phyloP scores from a whole-genome alignment of 805 yeast species.

The Pichia rugopelliculosa region DNA sequence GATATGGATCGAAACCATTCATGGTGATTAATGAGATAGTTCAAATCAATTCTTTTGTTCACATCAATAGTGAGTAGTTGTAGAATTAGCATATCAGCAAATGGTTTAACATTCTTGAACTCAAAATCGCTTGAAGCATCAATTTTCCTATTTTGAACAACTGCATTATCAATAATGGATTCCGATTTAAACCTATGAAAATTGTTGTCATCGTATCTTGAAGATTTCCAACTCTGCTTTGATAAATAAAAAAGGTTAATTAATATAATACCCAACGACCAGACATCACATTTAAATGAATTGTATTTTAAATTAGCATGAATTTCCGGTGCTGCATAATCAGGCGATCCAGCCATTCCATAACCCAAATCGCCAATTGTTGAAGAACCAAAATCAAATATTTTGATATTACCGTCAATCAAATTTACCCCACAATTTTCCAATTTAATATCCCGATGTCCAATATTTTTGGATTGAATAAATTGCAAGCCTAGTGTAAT shows the following conservation, averaged over 20 bases:
- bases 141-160: neutral
- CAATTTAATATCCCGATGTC: slow-evolving; percentile 46
- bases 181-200: neutral
- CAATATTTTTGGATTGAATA: slow-evolving; percentile 31
- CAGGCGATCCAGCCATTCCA: slow-evolving; percentile 43
- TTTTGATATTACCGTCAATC: slow-evolving; percentile 28
- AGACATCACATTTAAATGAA: slow-evolving; percentile 37
- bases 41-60: neutral
- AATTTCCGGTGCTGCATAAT: slow-evolving; percentile 43
- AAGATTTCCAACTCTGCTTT: slow-evolving; percentile 4
- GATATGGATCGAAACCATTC: neutral
- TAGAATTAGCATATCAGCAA: neutral
- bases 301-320: slow-evolving; percentile 31
- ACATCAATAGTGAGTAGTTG: slow-evolving; percentile 1
- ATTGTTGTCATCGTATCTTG: slow-evolving; percentile 1
- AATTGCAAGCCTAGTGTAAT: slow-evolving; percentile 31
- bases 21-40: neutral
- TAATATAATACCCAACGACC: slow-evolving; percentile 44
- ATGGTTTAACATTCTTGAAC: neutral
- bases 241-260: slow-evolving; percentile 25
- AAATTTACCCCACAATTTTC: slow-evolving; percentile 36
- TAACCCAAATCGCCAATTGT: slow-evolving; percentile 15
- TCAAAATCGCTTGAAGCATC: neutral
- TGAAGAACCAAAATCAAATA: slow-evolving; percentile 49
- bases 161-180: neutral